Base-by-base conservation (phyloP, 1,139 yeast species). In the Nematodospora anomalae region DNA sequence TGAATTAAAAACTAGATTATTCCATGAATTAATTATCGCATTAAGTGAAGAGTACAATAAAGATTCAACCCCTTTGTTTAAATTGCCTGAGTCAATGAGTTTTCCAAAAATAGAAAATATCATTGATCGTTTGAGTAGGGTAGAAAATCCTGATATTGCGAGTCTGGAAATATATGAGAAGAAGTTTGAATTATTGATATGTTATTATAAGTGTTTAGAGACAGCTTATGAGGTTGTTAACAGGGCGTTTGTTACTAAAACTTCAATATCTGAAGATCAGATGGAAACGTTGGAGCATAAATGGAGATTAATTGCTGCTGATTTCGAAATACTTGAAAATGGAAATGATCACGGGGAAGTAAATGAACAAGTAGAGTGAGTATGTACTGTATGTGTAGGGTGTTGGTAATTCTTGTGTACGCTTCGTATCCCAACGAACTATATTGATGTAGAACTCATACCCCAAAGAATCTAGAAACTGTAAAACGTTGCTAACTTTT, bases 101-200 rank as follows among this genome's bases (percentile, higher is more conserved):
- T 20, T 26, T 22, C 28, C 22, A 1, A 25, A 31, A 6, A 26
- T 41, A 16, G 27, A 28, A 12, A n/a, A 7, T n/a, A 23, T 26
- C 6, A 9, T 33, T 10, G 31, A 31, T 14, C 14, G n/a, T 2
- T 23, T 32, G 7, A 22, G 32, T 15, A 32, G 14, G n/a, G 16
- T 18, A 16, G 38, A 37, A 4, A 13, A 26, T 8, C 38, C 35
- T 6, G 36, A 37, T 8, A 15, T 32, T 11, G 6, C 38, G 9
- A 22, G 15, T 4, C n/a, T 15, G 2, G 42, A 26, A 22, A 25
- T 20, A 8, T 30, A 28, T 12, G 53, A 50, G 27, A 34, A 28
- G 5, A 38, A 46, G 14, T 50, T 35, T 30, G 36, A 41, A 16
- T 28, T 40, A 16, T 40, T 49, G 35, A 38, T 51, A 6, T 44